These are phyloP conservation scores for Gloeopeniophorella convolvens DNA, from an alignment of 768 basidiomycete genomes.

Conservation along the genomic window DNA sequence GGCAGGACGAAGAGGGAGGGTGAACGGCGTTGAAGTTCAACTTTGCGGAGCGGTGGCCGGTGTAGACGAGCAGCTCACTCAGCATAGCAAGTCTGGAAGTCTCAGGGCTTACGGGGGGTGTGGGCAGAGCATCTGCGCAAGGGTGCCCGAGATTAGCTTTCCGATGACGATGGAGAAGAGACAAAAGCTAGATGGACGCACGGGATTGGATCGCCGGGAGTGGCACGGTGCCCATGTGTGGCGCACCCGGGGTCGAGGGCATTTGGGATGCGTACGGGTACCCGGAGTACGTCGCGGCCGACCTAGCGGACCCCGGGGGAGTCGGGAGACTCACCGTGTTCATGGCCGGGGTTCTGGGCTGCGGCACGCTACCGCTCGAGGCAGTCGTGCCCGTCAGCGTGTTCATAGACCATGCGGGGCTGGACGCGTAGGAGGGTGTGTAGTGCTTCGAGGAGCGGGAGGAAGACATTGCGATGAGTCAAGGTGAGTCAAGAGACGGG, in stretches of 20 bases:
- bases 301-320: slow-evolving; percentile 11
- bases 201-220: slow-evolving; percentile 1
- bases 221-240: slow-evolving; percentile 17
- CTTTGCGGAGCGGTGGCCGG: slow-evolving; percentile 6
- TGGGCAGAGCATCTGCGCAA: slow-evolving; percentile 8
- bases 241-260: slow-evolving; percentile 17
- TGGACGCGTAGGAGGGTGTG: slow-evolving; percentile 11
- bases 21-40: slow-evolving; percentile 14
- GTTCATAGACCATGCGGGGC: slow-evolving; percentile 18
- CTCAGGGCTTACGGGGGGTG: slow-evolving; percentile 16
- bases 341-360: slow-evolving; percentile 10
- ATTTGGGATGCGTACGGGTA: neutral
- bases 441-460: slow-evolving; percentile 14
- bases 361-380: neutral
- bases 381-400: slow-evolving; percentile 9
- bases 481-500: slow-evolving; percentile 7
- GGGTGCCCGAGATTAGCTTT: too few species aligned
- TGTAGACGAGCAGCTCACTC: slow-evolving; percentile 15
- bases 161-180: too few species aligned
- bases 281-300: slow-evolving; percentile 3
- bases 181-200: slow-evolving; percentile 2
- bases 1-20: slow-evolving; percentile 10
- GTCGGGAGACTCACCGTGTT: slow-evolving; percentile 16
- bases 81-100: slow-evolving; percentile 11
- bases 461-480: slow-evolving; percentile 12